phyloP scores from a whole-genome alignment of 116 monocot genomes.

The Dioscorea cayenensis region DNA sequence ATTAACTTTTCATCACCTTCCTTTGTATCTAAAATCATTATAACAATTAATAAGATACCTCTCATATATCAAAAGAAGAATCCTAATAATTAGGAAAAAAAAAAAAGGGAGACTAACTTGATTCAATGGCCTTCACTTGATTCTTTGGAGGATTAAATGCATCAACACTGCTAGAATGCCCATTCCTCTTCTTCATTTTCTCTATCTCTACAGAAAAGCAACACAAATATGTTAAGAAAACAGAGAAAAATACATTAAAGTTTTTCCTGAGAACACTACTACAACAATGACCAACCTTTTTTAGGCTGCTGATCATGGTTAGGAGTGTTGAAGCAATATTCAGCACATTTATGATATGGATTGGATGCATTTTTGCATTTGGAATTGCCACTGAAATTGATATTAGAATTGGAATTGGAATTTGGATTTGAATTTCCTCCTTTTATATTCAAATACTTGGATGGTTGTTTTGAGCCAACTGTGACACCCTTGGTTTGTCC shows the following conservation, averaged over 20 bases:
- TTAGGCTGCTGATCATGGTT: neutral
- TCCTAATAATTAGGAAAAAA: too few species aligned
- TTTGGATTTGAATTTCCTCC: neutral
- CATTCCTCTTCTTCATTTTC: neutral
- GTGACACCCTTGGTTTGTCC: neutral
- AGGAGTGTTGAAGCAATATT: neutral
- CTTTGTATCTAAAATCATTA: neutral
- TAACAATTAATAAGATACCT: neutral
- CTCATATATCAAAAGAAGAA: neutral
- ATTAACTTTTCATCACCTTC: neutral
- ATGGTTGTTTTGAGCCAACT: neutral
- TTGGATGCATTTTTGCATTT: neutral
- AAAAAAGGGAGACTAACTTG: neutral
- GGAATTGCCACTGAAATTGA: neutral
- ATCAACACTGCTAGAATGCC: neutral
- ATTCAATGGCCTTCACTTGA: neutral
- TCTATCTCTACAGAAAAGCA: neutral
- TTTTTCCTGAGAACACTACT: too few species aligned
- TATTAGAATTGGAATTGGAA: too few species aligned
- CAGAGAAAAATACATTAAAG: neutral
- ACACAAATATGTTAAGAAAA: neutral
- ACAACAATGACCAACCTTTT: neutral
- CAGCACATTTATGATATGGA: neutral
- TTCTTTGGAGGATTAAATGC: neutral
- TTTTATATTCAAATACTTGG: neutral